A percentile compares a stretch with the other conserved stretches of the same genome.
phyloP scores from a whole-genome alignment of 164 flowering plant species.

The Umbellularia californica region DNA sequence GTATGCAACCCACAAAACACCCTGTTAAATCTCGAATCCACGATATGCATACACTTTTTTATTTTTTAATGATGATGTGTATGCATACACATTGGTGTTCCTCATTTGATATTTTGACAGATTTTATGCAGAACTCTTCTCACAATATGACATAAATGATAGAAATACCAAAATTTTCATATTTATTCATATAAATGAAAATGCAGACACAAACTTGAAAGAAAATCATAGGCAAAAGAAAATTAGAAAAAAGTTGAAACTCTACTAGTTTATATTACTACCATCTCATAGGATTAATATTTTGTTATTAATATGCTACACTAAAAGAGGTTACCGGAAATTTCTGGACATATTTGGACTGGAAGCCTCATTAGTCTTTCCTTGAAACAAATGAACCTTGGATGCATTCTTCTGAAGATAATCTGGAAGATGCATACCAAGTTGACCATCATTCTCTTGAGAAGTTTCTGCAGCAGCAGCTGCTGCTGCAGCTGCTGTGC shows the following conservation, averaged over 20 bases:
- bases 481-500: constrained; percentile 47
- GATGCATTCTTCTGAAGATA: constrained; percentile 36
- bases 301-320: neutral
- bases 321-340: constrained; percentile 56
- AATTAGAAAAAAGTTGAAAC: neutral
- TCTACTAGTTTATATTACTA: neutral
- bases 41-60: neutral
- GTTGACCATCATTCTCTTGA: constrained; percentile 45
- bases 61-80: too few species aligned
- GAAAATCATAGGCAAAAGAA: neutral
- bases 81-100: neutral
- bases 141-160: too few species aligned
- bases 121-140: too few species aligned
- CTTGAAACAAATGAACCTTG: constrained; percentile 40
- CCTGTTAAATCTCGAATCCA: neutral
- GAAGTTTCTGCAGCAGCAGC: constrained; percentile 41
- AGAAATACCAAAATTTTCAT: too few species aligned
- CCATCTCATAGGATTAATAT: neutral
- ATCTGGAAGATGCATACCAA: constrained; percentile 26
- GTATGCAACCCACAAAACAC: neutral
- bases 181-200: neutral
- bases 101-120: neutral
- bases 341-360: constrained; percentile 63
- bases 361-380: constrained; percentile 55
- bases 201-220: too few species aligned